phyloP scores from a whole-genome alignment of 2,329 filamentous ascomycete species.

The Dactylellina drechsleri region DNA sequence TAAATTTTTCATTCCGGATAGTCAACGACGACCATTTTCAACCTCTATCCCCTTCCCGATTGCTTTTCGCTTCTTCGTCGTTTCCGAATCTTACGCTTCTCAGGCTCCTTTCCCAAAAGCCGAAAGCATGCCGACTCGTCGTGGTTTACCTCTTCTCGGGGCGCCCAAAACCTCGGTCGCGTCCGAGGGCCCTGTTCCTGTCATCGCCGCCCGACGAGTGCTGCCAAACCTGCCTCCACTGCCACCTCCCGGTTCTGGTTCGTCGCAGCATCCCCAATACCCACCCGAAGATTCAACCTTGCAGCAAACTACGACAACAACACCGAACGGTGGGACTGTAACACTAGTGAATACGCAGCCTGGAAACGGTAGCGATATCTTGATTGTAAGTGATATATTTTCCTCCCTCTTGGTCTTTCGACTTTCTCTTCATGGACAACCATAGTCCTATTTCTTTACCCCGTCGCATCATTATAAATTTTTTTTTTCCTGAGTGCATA shows the following conservation, averaged over 20 bases:
- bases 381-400: constrained; percentile 41
- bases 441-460: too few relatives aligned
- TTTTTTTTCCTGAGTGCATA: constrained; percentile 8
- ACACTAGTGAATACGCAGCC: constrained; percentile 53
- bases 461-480: background rate
- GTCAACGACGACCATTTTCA: background rate
- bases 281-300: constrained; percentile 52
- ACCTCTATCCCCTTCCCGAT: background rate
- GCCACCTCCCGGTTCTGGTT: constrained; percentile 52
- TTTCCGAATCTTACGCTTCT: background rate
- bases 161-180: constrained; percentile 55
- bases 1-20: constrained; percentile 43
- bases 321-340: constrained; percentile 53
- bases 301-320: constrained; percentile 55
- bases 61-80: constrained; percentile 6
- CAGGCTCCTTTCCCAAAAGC: background rate
- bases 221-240: constrained; percentile 49
- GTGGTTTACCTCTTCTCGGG: constrained; percentile 46
- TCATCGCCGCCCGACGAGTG: constrained; percentile 50
- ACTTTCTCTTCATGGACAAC: too few relatives aligned
- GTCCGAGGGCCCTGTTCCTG: constrained; percentile 52
- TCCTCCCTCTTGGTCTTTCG: background rate
- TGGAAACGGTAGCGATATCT: constrained; percentile 53
- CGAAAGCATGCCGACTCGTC: constrained; percentile 45
- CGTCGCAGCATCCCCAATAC: constrained; percentile 54